Evolutionary conservation across 495 filamentous ascomycete genomes (phyloP).

Genomic region (Hypoxylon cercidicola): DNA sequence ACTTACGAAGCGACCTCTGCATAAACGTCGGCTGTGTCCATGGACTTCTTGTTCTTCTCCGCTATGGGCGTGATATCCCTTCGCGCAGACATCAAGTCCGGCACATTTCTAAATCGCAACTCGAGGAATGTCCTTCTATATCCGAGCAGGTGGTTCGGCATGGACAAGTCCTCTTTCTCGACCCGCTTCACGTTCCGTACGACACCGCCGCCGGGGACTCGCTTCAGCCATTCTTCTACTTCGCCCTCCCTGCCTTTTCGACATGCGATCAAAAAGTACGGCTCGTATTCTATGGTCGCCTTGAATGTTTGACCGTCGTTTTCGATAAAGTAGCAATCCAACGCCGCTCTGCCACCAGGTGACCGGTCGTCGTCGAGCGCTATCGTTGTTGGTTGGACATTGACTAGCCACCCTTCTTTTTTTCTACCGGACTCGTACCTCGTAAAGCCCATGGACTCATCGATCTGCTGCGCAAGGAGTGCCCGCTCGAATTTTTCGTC

Average conservation of each 20-base stretch:
- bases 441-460: constrained; percentile 92
- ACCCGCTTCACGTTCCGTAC: constrained; percentile 80
- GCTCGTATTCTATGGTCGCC: constrained; percentile 94
- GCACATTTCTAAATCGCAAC: constrained; percentile 86
- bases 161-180: constrained; percentile 92
- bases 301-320: constrained; percentile 95
- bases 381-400: constrained; percentile 88
- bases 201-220: constrained; percentile 82
- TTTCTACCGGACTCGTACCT: constrained; percentile 90
- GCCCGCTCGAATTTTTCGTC: constrained; percentile 87
- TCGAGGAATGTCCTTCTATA: constrained; percentile 88
- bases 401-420: constrained; percentile 91
- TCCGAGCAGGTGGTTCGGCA: constrained; percentile 96
- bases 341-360: constrained; percentile 79
- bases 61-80: constrained; percentile 88
- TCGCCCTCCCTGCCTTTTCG: constrained; percentile 89
- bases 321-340: constrained; percentile 98
- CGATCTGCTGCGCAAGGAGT: constrained; percentile 86
- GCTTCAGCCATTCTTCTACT: constrained; percentile 93
- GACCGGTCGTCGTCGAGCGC: constrained; percentile 78
- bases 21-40: constrained; percentile 98
- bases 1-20: constrained; percentile 90
- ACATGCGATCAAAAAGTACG: constrained; percentile 93
- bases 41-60: constrained; percentile 93
- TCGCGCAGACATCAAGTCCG: constrained; percentile 82